Base-by-base conservation (phyloP, 2,329 filamentous ascomycete species). In the Madurella fahalii region DNA sequence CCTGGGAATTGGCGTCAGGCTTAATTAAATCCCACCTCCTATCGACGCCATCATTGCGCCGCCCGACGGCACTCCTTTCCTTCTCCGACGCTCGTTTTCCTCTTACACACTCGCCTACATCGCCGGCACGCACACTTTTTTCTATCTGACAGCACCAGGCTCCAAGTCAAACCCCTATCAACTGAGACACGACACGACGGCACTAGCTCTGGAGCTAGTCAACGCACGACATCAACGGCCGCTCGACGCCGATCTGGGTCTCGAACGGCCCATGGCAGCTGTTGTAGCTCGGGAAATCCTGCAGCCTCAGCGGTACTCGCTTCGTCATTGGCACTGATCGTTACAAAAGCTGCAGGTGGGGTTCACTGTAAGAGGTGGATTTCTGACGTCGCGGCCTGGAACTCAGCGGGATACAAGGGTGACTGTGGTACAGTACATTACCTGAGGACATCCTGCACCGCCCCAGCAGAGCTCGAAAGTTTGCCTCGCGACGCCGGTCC, bases 401-500 rank as follows among this genome's bases (percentile, higher is more conserved):
- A 25, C 7, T 25, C 25, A 25, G 7, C 25, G 25, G 25, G 25
- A 25, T 25, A 25, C 25, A 25, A 25, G 25, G 25, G 25, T 25
- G 7, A 3, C 25, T 25, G 4, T 25, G 25, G 25, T 25, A 4
- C 25, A 7, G 25, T 25, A 4, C 25, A 7, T 40, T 37, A 42
- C 7, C 30, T 40, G 31, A 48, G 40, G 2, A 47, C 15, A 12
- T 30, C 48, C 48, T 11, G n/a, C 51, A 16, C 17, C 42, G 40
- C 44, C 40, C 39, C 48, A 12, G 15, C 43, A 16, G 53, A 45
- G 40, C 31, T 43, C 30, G 31, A 47, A 20, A 13, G 25, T 50
- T 45, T 12, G 13, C 32, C 47, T 11, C 18, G 50, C 54, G 54
- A 47, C 47, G 54, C 54, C 5, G 43, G 50, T 44, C 54, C 54